Evolutionary conservation across 148 eudicot genomes (phyloP).

Genomic region (Arctostaphylos glauca): DNA sequence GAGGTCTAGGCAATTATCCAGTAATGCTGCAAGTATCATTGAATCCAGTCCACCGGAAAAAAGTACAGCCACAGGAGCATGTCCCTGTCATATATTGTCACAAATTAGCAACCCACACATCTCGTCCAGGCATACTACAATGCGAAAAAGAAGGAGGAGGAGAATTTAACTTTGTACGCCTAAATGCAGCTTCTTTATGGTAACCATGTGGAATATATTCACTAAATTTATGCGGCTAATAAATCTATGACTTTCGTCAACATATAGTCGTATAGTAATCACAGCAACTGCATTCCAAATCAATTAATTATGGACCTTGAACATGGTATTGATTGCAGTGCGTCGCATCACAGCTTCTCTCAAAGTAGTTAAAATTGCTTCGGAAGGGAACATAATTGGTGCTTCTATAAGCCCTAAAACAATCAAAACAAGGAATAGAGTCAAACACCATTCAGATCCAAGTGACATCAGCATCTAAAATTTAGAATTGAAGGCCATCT

Average conservation of each 20-base stretch:
- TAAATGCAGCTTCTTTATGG: constrained; percentile 1
- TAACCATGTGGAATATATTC: not conserved
- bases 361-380: constrained; percentile 59
- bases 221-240: not conserved
- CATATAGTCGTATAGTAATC: not conserved
- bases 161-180: not conserved
- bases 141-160: not conserved
- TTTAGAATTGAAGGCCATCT: not conserved
- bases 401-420: constrained; percentile 33
- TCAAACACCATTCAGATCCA: constrained; percentile 8
- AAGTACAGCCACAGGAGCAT: constrained; percentile 83
- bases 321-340: constrained; percentile 41
- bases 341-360: constrained; percentile 69
- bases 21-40: constrained; percentile 90
- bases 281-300: not conserved
- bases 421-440: constrained; percentile 15
- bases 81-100: constrained; percentile 28
- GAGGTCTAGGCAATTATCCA: constrained; percentile 75
- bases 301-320: constrained; percentile 45
- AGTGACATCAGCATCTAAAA: not conserved
- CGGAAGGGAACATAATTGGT: constrained; percentile 35
- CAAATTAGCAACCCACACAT: constrained; percentile 32
- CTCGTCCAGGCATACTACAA: constrained; percentile 7
- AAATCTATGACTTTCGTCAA: not conserved
- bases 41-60: constrained; percentile 97